Percentiles rank a stretch among this genome's conserved stretches.
These are phyloP conservation scores for Nidula microcarpa DNA, from an alignment of 768 basidiomycete genomes.

Conservation along the genomic window DNA sequence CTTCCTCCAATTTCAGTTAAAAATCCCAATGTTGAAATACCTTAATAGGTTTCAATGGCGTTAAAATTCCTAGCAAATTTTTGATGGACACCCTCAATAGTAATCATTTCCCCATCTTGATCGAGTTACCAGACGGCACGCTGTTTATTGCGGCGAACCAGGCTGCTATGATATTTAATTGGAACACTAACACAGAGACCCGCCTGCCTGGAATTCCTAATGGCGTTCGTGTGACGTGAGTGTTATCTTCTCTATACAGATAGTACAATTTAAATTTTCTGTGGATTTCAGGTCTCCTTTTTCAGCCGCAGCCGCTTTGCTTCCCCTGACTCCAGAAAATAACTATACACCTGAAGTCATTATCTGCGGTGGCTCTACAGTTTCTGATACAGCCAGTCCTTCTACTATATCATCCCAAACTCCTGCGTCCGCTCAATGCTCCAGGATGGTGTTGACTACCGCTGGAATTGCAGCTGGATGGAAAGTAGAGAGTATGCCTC, in stretches of 20 bases:
- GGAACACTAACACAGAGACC: constrained; percentile 23
- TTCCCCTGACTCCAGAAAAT: constrained; percentile 24
- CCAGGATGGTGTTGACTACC: constrained; percentile 30
- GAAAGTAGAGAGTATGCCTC: constrained; percentile 38
- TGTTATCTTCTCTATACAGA: not conserved
- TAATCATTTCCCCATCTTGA: constrained; percentile 18
- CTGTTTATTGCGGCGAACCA: constrained; percentile 31
- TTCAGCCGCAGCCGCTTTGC: constrained; percentile 27
- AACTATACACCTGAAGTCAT: constrained; percentile 39
- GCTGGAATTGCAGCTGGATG: constrained; percentile 37
- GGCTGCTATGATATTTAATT: constrained; percentile 28
- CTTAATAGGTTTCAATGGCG: constrained; percentile 6
- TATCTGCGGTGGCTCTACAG: constrained; percentile 39
- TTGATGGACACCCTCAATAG: constrained; percentile 15
- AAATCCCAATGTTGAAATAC: not conserved
- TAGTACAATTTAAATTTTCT: not conserved
- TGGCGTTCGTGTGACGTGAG: constrained; percentile 35
- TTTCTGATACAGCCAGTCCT: constrained; percentile 21
- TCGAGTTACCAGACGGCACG: constrained; percentile 26
- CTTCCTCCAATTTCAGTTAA: not conserved
- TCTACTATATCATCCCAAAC: constrained; percentile 29
- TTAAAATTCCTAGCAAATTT: constrained; percentile 13
- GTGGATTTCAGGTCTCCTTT: constrained; percentile 17
- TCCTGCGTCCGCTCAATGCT: constrained; percentile 38
- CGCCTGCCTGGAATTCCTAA: constrained; percentile 37